Evolutionary conservation across 1,139 yeast genomes (phyloP).

Genomic region (Candida labiduridarum): DNA sequence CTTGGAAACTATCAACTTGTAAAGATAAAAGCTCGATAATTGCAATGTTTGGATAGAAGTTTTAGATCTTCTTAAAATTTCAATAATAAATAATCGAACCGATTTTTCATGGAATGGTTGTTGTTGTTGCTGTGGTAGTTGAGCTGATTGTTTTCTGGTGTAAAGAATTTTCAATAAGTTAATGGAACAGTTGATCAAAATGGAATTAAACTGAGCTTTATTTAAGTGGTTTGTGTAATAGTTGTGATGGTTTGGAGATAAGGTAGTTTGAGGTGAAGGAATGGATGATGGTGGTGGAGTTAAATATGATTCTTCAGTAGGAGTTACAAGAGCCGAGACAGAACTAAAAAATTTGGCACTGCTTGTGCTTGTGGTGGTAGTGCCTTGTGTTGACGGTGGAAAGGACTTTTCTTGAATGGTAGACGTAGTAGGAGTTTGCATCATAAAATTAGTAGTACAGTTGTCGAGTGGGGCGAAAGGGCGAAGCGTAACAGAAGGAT

Average conservation of each 20-base stretch:
- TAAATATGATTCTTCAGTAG: constrained; percentile 3
- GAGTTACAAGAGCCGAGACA: neutral
- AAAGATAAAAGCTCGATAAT: constrained; percentile 64
- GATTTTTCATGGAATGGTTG: constrained; percentile 19
- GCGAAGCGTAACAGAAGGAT: neutral
- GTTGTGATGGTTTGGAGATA: constrained; percentile 40
- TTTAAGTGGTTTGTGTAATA: constrained; percentile 44
- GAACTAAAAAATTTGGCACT: neutral
- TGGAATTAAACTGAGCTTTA: constrained; percentile 45
- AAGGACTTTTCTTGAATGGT: constrained; percentile 1
- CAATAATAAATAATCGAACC: constrained; percentile 55
- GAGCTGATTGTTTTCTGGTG: constrained; percentile 11
- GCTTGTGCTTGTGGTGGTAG: neutral
- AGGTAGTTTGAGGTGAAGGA: constrained; percentile 3
- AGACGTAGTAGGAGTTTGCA: constrained; percentile 5
- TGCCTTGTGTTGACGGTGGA: neutral
- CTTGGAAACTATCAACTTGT: constrained; percentile 39
- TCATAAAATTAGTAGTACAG: neutral
- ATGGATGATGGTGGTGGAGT: constrained; percentile 5
- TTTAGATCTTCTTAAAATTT: constrained; percentile 68
- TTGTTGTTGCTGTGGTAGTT: neutral
- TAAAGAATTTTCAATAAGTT: constrained; percentile 42
- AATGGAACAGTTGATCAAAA: constrained; percentile 40
- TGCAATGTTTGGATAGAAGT: constrained; percentile 68
- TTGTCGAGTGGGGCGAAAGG: neutral